Conservation (phyloP, 2,329 filamentous ascomycete species). For the Dothideomycetes sp. region DNA sequence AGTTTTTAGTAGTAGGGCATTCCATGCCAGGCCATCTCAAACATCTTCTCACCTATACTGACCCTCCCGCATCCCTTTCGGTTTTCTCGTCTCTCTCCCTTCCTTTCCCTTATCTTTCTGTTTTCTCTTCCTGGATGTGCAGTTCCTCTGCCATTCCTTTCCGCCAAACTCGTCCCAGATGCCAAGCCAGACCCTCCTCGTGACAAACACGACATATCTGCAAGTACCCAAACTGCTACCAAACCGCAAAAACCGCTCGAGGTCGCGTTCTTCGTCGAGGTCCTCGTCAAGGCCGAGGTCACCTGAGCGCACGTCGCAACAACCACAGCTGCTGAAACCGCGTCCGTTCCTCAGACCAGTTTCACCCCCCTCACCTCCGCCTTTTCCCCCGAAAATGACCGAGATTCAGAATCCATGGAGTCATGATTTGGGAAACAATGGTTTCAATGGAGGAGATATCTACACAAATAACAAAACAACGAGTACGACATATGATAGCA, state of each 20-base stretch:
- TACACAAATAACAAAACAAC: too few species aligned
- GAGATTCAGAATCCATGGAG: background rate
- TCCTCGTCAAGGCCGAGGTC: constrained; percentile 10
- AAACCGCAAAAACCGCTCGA: constrained; percentile 25
- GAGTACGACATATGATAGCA: too few species aligned
- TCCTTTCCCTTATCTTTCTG: background rate
- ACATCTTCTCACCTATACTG: too few species aligned
- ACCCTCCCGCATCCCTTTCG: too few species aligned
- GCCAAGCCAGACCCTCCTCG: constrained; percentile 8
- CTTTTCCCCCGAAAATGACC: constrained; percentile 5
- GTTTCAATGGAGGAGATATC: too few species aligned
- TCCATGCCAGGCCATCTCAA: too few species aligned
- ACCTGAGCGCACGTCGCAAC: constrained; percentile 12
- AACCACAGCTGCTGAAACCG: constrained; percentile 13
- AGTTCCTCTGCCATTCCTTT: background rate
- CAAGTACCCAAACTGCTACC: constrained; percentile 29
- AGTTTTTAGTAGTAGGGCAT: too few species aligned
- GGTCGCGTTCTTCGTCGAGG: constrained; percentile 23
- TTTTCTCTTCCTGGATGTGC: constrained; percentile 1
- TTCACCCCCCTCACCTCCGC: constrained; percentile 6
- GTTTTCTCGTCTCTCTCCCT: background rate
- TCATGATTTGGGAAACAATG: too few species aligned
- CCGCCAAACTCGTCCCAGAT: constrained; percentile 3
- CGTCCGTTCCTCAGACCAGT: constrained; percentile 9
- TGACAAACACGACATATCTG: constrained; percentile 24